These are phyloP conservation scores for Pseudocercospora crystallina DNA, from an alignment of 2,329 filamentous ascomycete genomes.

Conservation along the genomic window DNA sequence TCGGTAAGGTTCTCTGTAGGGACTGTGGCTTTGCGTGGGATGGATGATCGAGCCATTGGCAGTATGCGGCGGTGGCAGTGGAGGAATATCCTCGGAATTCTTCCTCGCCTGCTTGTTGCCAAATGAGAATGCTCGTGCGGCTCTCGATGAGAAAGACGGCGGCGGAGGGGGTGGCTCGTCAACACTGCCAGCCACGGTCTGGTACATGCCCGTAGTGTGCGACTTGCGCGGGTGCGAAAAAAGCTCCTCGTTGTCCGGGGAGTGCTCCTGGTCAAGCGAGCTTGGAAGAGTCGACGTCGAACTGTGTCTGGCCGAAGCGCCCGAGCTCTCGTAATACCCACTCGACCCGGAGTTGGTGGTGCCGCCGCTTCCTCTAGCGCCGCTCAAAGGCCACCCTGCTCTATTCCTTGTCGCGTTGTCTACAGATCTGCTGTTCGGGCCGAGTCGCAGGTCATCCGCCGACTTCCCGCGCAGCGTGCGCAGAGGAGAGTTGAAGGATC, in stretches of 20 bases:
- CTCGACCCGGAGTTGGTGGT: constrained; percentile 50
- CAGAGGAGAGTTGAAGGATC: constrained; percentile 38
- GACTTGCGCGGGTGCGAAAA: constrained; percentile 35
- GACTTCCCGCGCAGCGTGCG: constrained; percentile 34
- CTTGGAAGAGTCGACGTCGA: constrained; percentile 58
- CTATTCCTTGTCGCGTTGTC: constrained; percentile 12
- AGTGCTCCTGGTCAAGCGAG: constrained; percentile 48
- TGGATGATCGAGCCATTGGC: constrained; percentile 2
- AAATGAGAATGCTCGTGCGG: constrained; percentile 56
- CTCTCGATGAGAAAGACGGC: constrained; percentile 40
- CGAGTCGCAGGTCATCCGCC: constrained; percentile 32
- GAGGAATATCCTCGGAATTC: constrained; percentile 20
- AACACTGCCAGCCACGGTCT: constrained; percentile 43
- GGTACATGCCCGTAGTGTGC: constrained; percentile 40
- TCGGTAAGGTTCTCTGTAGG: constrained; percentile 5
- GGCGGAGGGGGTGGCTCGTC: constrained; percentile 32
- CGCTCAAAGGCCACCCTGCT: constrained; percentile 31
- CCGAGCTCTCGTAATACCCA: constrained; percentile 41
- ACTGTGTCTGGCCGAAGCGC: constrained; percentile 52
- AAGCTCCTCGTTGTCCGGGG: constrained; percentile 36
- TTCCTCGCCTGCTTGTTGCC: constrained; percentile 39
- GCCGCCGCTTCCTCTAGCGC: constrained; percentile 48
- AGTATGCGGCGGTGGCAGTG: constrained; percentile 20
- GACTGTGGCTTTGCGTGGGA: constrained; percentile 16
- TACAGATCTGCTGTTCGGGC: constrained; percentile 22